These are phyloP conservation scores for Leccinum aurantiacum DNA, from an alignment of 768 basidiomycete genomes.

Conservation along the genomic window DNA sequence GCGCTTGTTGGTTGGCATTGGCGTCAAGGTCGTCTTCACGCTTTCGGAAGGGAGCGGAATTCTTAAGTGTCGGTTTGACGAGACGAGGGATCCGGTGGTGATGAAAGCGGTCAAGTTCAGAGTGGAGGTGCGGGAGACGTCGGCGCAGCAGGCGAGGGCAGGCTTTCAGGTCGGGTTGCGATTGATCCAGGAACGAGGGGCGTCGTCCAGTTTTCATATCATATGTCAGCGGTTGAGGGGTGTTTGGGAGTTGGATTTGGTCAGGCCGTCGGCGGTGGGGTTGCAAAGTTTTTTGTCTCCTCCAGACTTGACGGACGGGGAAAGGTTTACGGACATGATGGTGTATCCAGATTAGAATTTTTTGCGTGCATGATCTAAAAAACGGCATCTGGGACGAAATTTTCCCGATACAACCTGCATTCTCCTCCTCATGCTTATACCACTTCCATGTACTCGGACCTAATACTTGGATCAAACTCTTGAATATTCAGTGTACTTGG, in stretches of 20 bases:
- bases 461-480: too few species aligned
- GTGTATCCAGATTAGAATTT: constrained; percentile 30
- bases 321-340: constrained; percentile 33
- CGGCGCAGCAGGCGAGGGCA: constrained; percentile 40
- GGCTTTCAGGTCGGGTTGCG: constrained; percentile 60
- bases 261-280: constrained; percentile 17
- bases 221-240: constrained; percentile 63
- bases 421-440: too few species aligned
- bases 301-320: constrained; percentile 31
- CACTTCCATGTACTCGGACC: too few species aligned
- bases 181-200: constrained; percentile 84
- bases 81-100: constrained; percentile 54
- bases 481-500: too few species aligned
- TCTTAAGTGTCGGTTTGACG: constrained; percentile 76
- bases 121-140: constrained; percentile 62
- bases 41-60: constrained; percentile 62
- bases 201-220: constrained; percentile 76
- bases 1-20: constrained; percentile 67
- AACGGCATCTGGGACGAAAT: too few species aligned
- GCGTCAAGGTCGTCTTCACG: constrained; percentile 65
- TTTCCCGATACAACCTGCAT: too few species aligned
- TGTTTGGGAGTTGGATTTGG: constrained; percentile 67
- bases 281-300: constrained; percentile 26
- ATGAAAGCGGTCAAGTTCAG: constrained; percentile 79
- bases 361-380: constrained; percentile 19